phyloP scores from a whole-genome alignment of 2,329 filamentous ascomycete genomes.

The Drechslera avenae region DNA sequence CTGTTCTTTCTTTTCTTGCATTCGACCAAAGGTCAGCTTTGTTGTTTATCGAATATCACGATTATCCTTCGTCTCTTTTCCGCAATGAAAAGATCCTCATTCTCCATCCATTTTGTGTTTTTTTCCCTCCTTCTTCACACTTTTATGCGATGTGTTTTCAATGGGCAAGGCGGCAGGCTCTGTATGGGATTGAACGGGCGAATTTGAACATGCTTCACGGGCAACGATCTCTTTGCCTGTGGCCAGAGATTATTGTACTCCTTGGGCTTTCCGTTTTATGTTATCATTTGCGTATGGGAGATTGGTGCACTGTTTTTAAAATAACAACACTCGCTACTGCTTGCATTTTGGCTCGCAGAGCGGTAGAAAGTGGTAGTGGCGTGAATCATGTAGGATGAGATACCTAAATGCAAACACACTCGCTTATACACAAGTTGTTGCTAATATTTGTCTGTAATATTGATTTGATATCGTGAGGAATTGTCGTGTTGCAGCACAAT shows the following conservation, averaged over 20 bases:
- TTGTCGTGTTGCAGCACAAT: too few species aligned
- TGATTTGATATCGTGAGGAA: background rate
- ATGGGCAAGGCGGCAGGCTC: conserved; percentile 41
- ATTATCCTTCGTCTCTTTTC: conserved; percentile 41
- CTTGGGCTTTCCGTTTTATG: conserved; percentile 30
- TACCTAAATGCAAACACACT: conserved; percentile 45
- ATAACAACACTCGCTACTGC: conserved; percentile 16
- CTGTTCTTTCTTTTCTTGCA: conserved; percentile 34
- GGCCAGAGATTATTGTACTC: conserved; percentile 46
- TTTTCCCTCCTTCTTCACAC: conserved; percentile 2
- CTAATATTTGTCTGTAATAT: too few species aligned
- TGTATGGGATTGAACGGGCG: conserved; percentile 22
- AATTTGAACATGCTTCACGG: conserved; percentile 21
- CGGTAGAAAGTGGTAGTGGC: conserved; percentile 14
- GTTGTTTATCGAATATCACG: conserved; percentile 28
- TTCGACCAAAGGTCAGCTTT: conserved; percentile 26
- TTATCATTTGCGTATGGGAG: conserved; percentile 15
- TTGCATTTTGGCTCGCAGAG: conserved; percentile 12
- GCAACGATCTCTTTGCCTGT: conserved; percentile 44
- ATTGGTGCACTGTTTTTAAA: conserved; percentile 4
- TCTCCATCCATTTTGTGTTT: conserved; percentile 29
- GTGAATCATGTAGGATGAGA: conserved; percentile 41
- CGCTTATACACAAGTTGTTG: conserved; percentile 28
- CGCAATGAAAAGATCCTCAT: conserved; percentile 29
- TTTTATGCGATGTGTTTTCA: conserved; percentile 42